These are phyloP conservation scores for Salix caprea DNA, from an alignment of 345 rosid genomes.

Conservation along the genomic window DNA sequence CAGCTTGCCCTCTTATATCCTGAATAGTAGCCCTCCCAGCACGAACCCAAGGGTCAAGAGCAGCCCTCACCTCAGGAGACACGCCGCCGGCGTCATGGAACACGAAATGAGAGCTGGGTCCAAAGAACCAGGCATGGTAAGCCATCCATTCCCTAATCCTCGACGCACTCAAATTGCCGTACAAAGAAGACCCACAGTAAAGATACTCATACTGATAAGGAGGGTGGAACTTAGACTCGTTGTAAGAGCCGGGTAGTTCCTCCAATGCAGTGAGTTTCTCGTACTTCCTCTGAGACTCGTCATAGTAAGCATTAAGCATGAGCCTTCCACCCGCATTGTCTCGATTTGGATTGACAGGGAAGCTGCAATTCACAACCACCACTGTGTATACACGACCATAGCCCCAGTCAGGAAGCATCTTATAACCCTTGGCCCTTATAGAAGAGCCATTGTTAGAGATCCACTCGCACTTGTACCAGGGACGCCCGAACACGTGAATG, in stretches of 20 bases:
- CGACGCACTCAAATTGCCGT: conserved; percentile 61
- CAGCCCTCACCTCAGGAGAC: conserved; percentile 50
- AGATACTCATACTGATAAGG: conserved; percentile 67
- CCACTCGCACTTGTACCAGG: conserved; percentile 91
- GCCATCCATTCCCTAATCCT: conserved; percentile 92
- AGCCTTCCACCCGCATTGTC: conserved; percentile 72
- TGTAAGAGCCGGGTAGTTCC: conserved; percentile 56
- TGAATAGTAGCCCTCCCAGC: conserved; percentile 73
- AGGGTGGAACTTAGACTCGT: conserved; percentile 43
- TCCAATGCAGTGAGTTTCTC: conserved; percentile 58
- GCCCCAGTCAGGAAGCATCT: conserved; percentile 87
- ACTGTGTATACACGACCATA: conserved; percentile 84
- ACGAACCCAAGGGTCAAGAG: conserved; percentile 69
- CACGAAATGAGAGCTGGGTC: conserved; percentile 75
- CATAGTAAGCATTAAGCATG: conserved; percentile 60
- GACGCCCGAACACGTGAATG: conserved; percentile 56
- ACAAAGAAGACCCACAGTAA: conserved; percentile 80
- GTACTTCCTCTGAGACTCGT: conserved; percentile 39
- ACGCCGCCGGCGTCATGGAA: conserved; percentile 89
- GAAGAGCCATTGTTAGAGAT: conserved; percentile 52
- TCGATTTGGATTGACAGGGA: conserved; percentile 47
- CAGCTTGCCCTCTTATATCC: conserved; percentile 59
- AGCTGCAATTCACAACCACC: conserved; percentile 70
- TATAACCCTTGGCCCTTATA: conserved; percentile 54
- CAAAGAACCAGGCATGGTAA: conserved; percentile 86